These are phyloP conservation scores for Fibroporia radiculosa DNA, from an alignment of 768 basidiomycete species.

Conservation along the genomic window DNA sequence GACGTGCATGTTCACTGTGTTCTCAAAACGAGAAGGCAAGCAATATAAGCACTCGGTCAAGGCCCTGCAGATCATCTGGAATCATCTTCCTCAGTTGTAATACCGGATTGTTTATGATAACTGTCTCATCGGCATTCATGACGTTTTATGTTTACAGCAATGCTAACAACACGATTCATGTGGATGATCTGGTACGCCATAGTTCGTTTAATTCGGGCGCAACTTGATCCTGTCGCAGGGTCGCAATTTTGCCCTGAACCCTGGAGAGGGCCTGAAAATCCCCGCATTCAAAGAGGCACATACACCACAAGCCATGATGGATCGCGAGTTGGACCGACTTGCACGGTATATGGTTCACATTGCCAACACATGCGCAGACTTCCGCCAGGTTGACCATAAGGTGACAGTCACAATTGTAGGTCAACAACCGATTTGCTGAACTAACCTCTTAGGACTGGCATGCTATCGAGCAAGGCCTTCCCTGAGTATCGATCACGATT, in stretches of 20 bases:
- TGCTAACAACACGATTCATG: slow-evolving; percentile 72
- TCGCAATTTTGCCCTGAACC: slow-evolving; percentile 86
- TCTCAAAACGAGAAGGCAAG: slow-evolving; percentile 63
- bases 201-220: slow-evolving; percentile 1
- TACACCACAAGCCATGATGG: slow-evolving; percentile 50
- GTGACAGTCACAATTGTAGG: slow-evolving; percentile 29
- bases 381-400: slow-evolving; percentile 58
- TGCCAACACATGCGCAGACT: slow-evolving; percentile 44
- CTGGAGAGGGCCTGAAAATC: slow-evolving; percentile 76
- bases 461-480: background rate
- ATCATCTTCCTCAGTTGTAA: slow-evolving; percentile 75
- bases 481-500: too few relatives aligned
- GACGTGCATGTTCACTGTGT: slow-evolving; percentile 84
- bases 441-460: background rate
- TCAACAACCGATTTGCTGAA: background rate
- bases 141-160: slow-evolving; percentile 29
- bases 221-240: slow-evolving; percentile 32
- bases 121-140: slow-evolving; percentile 15
- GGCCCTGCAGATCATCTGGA: slow-evolving; percentile 81
- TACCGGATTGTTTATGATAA: slow-evolving; percentile 13
- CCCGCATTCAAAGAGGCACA: slow-evolving; percentile 75
- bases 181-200: slow-evolving; percentile 65
- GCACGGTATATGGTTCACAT: slow-evolving; percentile 59
- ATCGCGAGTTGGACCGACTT: slow-evolving; percentile 65
- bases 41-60: slow-evolving; percentile 79